phyloP scores from a whole-genome alignment of 2,329 filamentous ascomycete genomes.

The Phoma herbarum region DNA sequence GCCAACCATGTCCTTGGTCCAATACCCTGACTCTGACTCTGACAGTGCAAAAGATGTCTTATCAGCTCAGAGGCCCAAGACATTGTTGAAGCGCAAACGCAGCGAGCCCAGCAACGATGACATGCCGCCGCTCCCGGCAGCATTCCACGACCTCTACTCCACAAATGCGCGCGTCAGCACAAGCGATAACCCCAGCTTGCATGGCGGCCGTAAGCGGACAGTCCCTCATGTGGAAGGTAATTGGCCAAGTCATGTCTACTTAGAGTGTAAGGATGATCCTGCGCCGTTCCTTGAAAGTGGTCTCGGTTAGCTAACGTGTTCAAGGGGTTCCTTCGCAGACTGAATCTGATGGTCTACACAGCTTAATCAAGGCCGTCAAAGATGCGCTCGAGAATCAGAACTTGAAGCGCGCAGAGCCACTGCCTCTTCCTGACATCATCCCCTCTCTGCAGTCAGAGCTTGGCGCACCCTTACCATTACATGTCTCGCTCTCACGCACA shows the following conservation, averaged over 20 bases:
- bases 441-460: conserved; percentile 81
- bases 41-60: conserved; percentile 50
- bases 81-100: conserved; percentile 45
- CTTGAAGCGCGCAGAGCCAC: conserved; percentile 30
- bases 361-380: conserved; percentile 42
- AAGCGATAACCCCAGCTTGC: conserved; percentile 81
- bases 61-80: conserved; percentile 22
- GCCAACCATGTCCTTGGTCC: conserved; percentile 45
- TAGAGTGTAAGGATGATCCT: conserved; percentile 77
- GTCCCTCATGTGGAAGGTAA: conserved; percentile 87
- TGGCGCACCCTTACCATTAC: conserved; percentile 79
- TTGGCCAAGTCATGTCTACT: conserved; percentile 92
- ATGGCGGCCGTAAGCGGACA: conserved; percentile 82
- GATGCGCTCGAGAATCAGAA: conserved; percentile 30
- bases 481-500: conserved; percentile 89
- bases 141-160: conserved; percentile 91
- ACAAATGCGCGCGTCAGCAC: conserved; percentile 79
- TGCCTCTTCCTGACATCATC: conserved; percentile 59
- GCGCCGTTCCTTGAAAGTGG: conserved; percentile 3
- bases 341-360: conserved; percentile 42
- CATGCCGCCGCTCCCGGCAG: conserved; percentile 77
- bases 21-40: conserved; percentile 65
- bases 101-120: conserved; percentile 32
- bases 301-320: conserved; percentile 42
- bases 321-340: conserved; percentile 51